Evolutionary conservation across 2,329 filamentous ascomycete genomes (phyloP), one percentile per base, ranked within the genome.

Genomic region (Seiridium unicorne): DNA sequence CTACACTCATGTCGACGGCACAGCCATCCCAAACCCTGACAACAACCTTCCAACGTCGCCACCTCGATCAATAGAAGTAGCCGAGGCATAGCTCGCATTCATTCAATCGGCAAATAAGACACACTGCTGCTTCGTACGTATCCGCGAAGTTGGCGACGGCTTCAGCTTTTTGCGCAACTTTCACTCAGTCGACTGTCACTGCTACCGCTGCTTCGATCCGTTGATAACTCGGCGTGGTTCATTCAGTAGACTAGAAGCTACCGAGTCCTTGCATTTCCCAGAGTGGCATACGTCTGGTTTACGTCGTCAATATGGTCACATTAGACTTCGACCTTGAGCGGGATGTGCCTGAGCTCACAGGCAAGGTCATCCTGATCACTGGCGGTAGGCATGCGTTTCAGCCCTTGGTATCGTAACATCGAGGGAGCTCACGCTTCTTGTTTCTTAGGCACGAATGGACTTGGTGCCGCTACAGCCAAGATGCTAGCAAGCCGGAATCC

Each of bases 381-480:
- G 47, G 47, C 7, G 47, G 47, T 49, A 49, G 31, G 47, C 7
- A 5, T 31, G 8, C 18, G 5, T 49, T 32, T 10, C 32, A 49
- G 18, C 47, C 5, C 26, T 49, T 42, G 7, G 7, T 42, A 8
- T 42, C 13, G 8, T 32, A 6, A 26, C 18, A 2, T 26, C 18
- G 18, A 3, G 32, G 10, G 26, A 32, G 6, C 2, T 49, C 11
- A 7, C 13, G 8, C 18, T 49, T 9, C 13, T 49, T 49, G 18
- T 18, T 26, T 49, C 5, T 11, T 32, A 49, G 74, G 72, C 60
- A 77, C 73, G 47, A 64, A 68, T 26, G 76, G 76, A 0, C 68
- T 79, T 4, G 77, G 77, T 18, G 72, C 69, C 59, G 72, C 77
- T 62, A 71, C 72, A 9, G 68, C 76, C 46, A 64, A 72, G 10